Evolutionary conservation across 305 asterid species (phyloP).

Genomic region (Solanum hybrid): DNA sequence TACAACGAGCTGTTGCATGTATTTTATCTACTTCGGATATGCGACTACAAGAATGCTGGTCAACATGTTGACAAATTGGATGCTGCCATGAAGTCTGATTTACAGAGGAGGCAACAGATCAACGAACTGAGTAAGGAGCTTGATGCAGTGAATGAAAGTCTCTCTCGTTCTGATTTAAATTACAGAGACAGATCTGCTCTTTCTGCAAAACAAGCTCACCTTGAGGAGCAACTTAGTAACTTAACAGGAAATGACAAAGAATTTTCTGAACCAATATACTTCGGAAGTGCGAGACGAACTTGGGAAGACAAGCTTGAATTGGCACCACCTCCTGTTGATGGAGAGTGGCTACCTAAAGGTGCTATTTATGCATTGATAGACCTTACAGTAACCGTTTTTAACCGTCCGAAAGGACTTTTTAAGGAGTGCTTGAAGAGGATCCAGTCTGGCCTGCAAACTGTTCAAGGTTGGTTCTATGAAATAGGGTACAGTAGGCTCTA

Average conservation of each 20-base stretch:
- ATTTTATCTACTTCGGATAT: constrained; percentile 85
- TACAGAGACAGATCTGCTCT: constrained; percentile 69
- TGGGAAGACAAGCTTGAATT: constrained; percentile 70
- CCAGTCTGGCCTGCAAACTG: constrained; percentile 70
- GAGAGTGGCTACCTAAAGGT: constrained; percentile 98
- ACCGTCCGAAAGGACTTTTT: constrained; percentile 87
- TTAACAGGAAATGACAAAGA: constrained; percentile 44
- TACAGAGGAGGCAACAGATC: constrained; percentile 55
- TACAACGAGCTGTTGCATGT: constrained; percentile 87
- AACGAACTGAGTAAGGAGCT: constrained; percentile 65
- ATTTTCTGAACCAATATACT: constrained; percentile 78
- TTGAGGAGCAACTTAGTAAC: constrained; percentile 58
- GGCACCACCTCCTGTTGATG: constrained; percentile 97
- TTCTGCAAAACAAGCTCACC: constrained; percentile 43
- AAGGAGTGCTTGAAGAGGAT: constrained; percentile 84
- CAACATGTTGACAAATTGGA: constrained; percentile 80
- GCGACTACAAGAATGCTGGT: constrained; percentile 89
- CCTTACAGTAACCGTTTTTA: constrained; percentile 78
- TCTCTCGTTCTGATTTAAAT: constrained; percentile 50
- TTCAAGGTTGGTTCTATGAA: constrained; percentile 52
- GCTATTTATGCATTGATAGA: constrained; percentile 91
- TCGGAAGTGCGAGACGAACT: constrained; percentile 79
- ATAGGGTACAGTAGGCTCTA: background rate
- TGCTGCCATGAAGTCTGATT: constrained; percentile 75
- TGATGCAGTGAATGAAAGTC: constrained; percentile 48